Percentiles rank a stretch among this genome's conserved stretches.
phyloP scores from a whole-genome alignment of 208 protist genomes.

The Acanthamoeba polyphaga region DNA sequence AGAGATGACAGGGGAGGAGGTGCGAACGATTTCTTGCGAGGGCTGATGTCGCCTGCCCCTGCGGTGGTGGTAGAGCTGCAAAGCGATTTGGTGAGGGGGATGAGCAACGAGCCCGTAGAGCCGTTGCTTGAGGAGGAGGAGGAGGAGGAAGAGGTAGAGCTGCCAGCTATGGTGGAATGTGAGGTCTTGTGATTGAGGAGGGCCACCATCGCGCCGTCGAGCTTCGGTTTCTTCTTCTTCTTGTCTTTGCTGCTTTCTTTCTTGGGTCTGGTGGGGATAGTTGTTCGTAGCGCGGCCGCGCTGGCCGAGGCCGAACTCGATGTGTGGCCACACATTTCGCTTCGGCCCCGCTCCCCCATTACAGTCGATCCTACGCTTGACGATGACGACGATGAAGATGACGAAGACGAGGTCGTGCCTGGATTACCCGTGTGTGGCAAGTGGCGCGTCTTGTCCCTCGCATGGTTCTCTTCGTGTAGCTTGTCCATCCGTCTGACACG shows the following conservation, averaged over 20 bases:
- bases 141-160: neutral
- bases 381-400: neutral
- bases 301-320: neutral
- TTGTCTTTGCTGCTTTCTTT: constrained; percentile 8
- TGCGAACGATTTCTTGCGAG: constrained; percentile 18
- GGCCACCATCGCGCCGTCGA: neutral
- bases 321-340: neutral
- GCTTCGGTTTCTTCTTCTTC: constrained; percentile 34
- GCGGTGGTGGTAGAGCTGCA: neutral
- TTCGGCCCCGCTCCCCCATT: neutral
- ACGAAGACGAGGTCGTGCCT: neutral
- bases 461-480: neutral
- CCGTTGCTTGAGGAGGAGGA: neutral
- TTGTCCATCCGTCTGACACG: neutral
- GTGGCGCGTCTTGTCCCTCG: neutral
- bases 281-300: neutral
- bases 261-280: constrained; percentile 5
- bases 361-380: neutral
- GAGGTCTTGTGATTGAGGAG: neutral
- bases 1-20: neutral
- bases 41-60: neutral
- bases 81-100: neutral
- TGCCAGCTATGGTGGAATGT: neutral
- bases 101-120: neutral
- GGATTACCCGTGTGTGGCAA: neutral